Conservation (phyloP, 2,329 filamentous ascomycete species). For the Fusarium euwallaceae region DNA sequence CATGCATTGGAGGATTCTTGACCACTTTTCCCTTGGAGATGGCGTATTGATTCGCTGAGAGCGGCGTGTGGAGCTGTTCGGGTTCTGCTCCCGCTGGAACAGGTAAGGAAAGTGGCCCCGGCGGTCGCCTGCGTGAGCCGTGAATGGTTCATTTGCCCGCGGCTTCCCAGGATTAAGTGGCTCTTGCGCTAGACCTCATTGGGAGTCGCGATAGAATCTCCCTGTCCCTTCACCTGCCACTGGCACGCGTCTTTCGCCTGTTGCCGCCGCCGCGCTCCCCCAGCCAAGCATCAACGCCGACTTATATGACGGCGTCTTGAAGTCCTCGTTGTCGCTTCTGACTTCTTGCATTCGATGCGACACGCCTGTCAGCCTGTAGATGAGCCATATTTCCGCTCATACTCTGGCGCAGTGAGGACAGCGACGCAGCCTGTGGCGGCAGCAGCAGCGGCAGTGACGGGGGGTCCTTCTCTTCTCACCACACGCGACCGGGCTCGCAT, state of each 20-base stretch:
- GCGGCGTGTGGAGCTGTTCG: conserved; percentile 16
- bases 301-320: conserved; percentile 34
- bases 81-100: conserved; percentile 13
- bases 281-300: conserved; percentile 31
- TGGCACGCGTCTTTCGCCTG: conserved; percentile 49
- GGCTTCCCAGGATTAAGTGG: conserved; percentile 35
- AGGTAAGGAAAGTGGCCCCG: conserved; percentile 32
- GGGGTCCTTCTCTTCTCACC: conserved; percentile 30
- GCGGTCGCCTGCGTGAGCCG: conserved; percentile 18
- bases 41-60: conserved; percentile 32
- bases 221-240: conserved; percentile 44
- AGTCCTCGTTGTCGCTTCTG: conserved; percentile 17
- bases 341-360: conserved; percentile 22
- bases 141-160: conserved; percentile 39
- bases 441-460: conserved; percentile 20
- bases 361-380: conserved; percentile 9
- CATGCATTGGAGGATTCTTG: conserved; percentile 26
- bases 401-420: conserved; percentile 21
- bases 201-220: conserved; percentile 49
- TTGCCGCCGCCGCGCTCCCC: conserved; percentile 36
- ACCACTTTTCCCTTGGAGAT: conserved; percentile 2
- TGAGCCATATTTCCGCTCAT: conserved; percentile 9
- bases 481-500: conserved; percentile 41
- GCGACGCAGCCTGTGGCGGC: conserved; percentile 24
- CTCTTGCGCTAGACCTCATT: conserved; percentile 46